phyloP scores from a whole-genome alignment of 2,329 filamentous ascomycete genomes.

The Phialophora macrospora region DNA sequence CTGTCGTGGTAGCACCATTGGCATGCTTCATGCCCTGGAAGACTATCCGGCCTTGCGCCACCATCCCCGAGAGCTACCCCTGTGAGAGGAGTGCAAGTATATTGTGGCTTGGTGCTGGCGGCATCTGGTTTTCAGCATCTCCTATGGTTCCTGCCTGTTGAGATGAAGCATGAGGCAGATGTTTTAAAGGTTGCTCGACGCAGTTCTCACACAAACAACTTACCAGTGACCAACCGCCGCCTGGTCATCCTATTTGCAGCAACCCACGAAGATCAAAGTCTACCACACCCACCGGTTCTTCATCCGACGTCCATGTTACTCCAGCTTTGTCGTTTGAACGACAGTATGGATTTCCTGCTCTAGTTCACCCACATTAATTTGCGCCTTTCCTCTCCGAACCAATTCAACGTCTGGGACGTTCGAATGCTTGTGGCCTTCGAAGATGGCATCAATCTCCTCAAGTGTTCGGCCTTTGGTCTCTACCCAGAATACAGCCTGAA shows the following conservation, averaged over 20 bases:
- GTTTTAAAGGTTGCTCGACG: not conserved
- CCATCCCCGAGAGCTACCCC: not conserved
- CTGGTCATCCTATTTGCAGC: not conserved
- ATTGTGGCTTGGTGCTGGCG: not conserved
- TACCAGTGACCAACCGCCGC: not conserved
- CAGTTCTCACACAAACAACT: not conserved
- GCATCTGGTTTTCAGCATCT: not conserved
- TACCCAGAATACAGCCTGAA: conserved; percentile 21
- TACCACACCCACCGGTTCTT: not conserved
- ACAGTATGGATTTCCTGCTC: conserved; percentile 11
- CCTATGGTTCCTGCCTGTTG: not conserved
- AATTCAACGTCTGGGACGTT: conserved; percentile 18
- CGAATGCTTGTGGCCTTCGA: conserved; percentile 20
- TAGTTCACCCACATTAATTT: conserved; percentile 9
- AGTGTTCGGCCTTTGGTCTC: conserved; percentile 41
- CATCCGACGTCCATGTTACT: not conserved
- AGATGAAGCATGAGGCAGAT: not conserved
- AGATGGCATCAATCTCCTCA: conserved; percentile 39
- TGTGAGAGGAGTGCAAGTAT: not conserved
- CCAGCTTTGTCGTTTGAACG: conserved; percentile 15
- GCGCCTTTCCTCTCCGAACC: conserved; percentile 14
- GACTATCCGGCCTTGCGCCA: not conserved
- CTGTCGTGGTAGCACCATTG: too few species aligned
- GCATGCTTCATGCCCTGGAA: not conserved
- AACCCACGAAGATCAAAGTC: not conserved